Evolutionary conservation across 73 alveolate species (phyloP), one percentile per base, ranked within the genome.

Genomic region (Tetrahymena elliotti): DNA sequence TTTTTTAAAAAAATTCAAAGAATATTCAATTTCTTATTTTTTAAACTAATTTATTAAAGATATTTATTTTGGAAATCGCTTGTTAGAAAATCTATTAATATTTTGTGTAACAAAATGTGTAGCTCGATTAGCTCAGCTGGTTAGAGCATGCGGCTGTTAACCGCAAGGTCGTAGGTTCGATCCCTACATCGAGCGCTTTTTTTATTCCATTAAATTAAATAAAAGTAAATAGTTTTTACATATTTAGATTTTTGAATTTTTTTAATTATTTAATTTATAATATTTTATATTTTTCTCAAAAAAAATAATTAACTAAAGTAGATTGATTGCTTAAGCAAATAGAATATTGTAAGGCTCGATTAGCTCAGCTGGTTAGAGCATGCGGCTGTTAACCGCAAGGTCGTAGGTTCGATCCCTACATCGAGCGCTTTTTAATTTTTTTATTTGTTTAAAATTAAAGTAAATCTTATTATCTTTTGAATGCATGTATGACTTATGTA

Each of bases 81-180:
- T 18, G 82, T 8, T 22, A 22, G 88, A 68, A 68, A 68, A 31
- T 68, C 88, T 3, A 6, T 27, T 2, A 68, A 68, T 24, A 6
- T 24, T 2, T 24, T n/a, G 10, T 68, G 3, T 18, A n/a, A 18
- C 2, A 6, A 18, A 68, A 16, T 53, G 33, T 68, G 36, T 27
- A 6, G 88, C 88, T 68, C 88, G 88, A 68, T 68, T 68, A 68
- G 88, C 88, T 68, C 88, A 68, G 88, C 88, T 68, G 88, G 88
- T 68, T 68, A 68, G 88, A 68, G 88, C 88, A 68, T 68, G 88
- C 88, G 88, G 88, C 88, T 68, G 88, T 68, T 68, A 68, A 68
- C 88, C 88, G 88, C 88, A 68, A 68, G 88, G 88, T 68, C 88
- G 88, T 68, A 68, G 88, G 88, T 68, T 68, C 88, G 88, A 68